phyloP scores from a whole-genome alignment of 164 flowering plant species.

The Nelumbo lutea region DNA sequence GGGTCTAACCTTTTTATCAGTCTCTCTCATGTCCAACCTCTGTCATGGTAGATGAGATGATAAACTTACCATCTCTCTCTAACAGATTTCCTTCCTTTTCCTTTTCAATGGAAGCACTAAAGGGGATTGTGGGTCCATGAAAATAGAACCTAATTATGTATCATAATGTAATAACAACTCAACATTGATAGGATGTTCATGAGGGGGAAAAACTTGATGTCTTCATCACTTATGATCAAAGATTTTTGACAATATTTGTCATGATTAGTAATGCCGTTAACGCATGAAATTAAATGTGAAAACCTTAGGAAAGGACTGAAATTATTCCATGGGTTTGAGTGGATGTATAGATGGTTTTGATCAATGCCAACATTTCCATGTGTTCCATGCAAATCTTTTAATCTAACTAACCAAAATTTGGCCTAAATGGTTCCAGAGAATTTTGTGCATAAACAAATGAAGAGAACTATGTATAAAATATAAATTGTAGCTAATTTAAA shows the following conservation, averaged over 20 bases:
- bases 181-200: constrained; percentile 18
- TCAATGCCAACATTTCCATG: background rate
- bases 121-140: background rate
- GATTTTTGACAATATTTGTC: constrained; percentile 8
- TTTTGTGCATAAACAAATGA: too few species aligned
- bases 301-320: constrained; percentile 7
- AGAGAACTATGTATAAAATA: too few species aligned
- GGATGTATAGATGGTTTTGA: background rate
- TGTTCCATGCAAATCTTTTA: background rate
- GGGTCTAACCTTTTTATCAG: too few species aligned
- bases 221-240: constrained; percentile 18
- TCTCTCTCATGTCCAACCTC: too few species aligned
- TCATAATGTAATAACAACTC: background rate
- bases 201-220: constrained; percentile 10
- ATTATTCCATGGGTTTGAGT: background rate
- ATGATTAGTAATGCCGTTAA: constrained; percentile 27
- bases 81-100: constrained; percentile 5
- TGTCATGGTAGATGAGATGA: too few species aligned
- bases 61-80: too few species aligned
- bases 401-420: too few species aligned
- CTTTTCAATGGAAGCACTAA: background rate
- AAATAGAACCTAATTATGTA: background rate
- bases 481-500: too few species aligned
- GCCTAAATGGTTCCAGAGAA: too few species aligned
- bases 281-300: constrained; percentile 19